Evolutionary conservation across 768 basidiomycete species (phyloP).

Genomic region (Mycena floridula): DNA sequence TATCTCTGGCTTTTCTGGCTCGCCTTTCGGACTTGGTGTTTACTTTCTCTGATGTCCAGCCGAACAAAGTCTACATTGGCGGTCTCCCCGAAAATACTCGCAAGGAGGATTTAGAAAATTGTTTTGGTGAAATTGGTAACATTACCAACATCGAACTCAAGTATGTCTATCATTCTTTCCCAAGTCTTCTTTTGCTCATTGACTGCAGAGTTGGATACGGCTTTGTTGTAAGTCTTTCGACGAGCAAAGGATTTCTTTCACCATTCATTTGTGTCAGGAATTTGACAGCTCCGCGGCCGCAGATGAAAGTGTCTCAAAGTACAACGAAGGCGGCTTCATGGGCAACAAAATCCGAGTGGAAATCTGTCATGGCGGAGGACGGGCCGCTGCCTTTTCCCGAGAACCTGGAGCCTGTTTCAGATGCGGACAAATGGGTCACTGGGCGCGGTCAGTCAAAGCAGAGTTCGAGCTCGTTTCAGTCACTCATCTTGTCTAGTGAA

Average conservation of each 20-base stretch:
- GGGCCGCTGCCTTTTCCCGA: conserved; percentile 74
- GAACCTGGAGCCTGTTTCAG: conserved; percentile 88
- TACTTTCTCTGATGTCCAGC: conserved; percentile 64
- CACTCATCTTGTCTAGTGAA: conserved; percentile 40
- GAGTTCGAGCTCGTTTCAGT: neutral
- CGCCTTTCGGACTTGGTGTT: conserved; percentile 52
- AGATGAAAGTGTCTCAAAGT: conserved; percentile 82
- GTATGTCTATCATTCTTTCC: conserved; percentile 37
- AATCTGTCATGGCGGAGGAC: conserved; percentile 76
- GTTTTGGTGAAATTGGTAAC: conserved; percentile 79
- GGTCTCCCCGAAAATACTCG: conserved; percentile 84
- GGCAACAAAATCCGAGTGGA: conserved; percentile 90
- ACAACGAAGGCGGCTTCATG: conserved; percentile 88
- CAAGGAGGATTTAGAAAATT: conserved; percentile 77
- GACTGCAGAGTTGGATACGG: conserved; percentile 72
- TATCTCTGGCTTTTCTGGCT: conserved; percentile 28
- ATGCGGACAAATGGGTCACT: conserved; percentile 81
- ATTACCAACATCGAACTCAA: conserved; percentile 79
- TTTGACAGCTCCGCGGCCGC: conserved; percentile 78
- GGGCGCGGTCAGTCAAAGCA: conserved; percentile 68
- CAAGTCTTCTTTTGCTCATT: conserved; percentile 4
- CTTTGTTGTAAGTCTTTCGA: conserved; percentile 59
- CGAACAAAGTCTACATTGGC: conserved; percentile 91
- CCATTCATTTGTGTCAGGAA: conserved; percentile 43
- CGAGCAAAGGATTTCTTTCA: conserved; percentile 4